phyloP scores from a whole-genome alignment of 768 basidiomycete species.

The Psilocybe cubensis region DNA sequence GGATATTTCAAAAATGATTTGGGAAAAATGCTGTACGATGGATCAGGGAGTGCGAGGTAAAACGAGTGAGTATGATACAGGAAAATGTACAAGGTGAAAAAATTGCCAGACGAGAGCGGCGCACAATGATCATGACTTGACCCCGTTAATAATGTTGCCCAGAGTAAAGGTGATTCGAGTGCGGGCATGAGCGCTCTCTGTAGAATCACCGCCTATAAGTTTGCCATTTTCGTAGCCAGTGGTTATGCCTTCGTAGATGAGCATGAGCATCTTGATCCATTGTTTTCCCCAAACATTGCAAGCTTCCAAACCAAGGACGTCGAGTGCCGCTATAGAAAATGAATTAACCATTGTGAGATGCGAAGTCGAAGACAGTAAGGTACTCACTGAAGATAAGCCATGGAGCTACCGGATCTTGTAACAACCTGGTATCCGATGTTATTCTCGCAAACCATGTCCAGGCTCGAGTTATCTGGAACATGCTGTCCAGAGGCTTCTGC shows the following conservation, averaged over 20 bases:
- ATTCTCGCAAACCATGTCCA: constrained; percentile 80
- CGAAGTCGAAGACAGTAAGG: constrained; percentile 7
- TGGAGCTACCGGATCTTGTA: constrained; percentile 63
- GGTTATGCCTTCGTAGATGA: constrained; percentile 68
- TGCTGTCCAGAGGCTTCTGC: constrained; percentile 45
- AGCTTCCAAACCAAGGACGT: constrained; percentile 69
- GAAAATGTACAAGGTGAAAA: not conserved
- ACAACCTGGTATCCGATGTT: constrained; percentile 50
- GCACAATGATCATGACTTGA: not conserved
- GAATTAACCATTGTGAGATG: constrained; percentile 1
- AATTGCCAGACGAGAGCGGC: not conserved
- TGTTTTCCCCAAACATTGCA: constrained; percentile 73
- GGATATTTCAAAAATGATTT: not conserved
- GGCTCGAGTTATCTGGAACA: constrained; percentile 64
- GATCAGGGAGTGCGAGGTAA: not conserved
- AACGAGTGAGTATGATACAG: not conserved
- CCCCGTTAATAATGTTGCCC: constrained; percentile 55
- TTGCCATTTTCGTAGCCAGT: constrained; percentile 49
- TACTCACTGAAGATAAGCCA: constrained; percentile 70
- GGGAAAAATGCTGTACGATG: not conserved
- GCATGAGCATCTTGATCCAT: constrained; percentile 72
- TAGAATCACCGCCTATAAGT: constrained; percentile 60
- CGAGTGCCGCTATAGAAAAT: constrained; percentile 58
- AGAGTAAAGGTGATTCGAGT: constrained; percentile 67
- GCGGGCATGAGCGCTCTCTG: constrained; percentile 67